Conservation (phyloP, 2,329 filamentous ascomycete species). For the Grosmannia penicillata region DNA sequence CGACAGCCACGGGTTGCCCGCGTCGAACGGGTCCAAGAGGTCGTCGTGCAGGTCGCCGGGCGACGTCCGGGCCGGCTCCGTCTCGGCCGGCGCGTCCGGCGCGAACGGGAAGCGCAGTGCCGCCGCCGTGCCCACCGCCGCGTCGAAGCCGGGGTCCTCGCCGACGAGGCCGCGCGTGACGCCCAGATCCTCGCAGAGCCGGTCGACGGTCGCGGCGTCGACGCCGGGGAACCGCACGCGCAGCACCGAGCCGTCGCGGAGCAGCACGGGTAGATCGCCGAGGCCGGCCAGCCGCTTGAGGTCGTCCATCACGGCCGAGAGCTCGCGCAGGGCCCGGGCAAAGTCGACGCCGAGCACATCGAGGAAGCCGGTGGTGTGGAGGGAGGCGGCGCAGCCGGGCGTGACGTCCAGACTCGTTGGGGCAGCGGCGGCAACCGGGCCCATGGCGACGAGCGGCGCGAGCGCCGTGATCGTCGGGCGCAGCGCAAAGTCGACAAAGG, state of each 20-base stretch:
- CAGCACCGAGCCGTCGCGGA: constrained; percentile 49
- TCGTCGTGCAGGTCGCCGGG: constrained; percentile 20
- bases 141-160: constrained; percentile 63
- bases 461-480: constrained; percentile 84
- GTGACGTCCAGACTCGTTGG: background rate
- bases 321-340: constrained; percentile 68
- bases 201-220: constrained; percentile 67
- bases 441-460: constrained; percentile 41
- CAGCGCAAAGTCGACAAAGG: constrained; percentile 77
- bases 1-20: constrained; percentile 35
- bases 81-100: constrained; percentile 29
- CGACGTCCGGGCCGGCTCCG: constrained; percentile 20
- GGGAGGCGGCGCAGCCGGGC: constrained; percentile 24
- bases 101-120: constrained; percentile 81
- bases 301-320: constrained; percentile 66
- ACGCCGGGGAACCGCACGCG: constrained; percentile 85
- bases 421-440: background rate
- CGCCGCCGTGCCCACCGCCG: constrained; percentile 50
- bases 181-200: constrained; percentile 75
- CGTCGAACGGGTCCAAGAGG: constrained; percentile 20
- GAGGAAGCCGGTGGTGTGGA: constrained; percentile 66
- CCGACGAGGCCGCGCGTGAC: constrained; percentile 63
- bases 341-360: constrained; percentile 81
- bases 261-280: constrained; percentile 69
- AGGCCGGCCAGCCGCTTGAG: constrained; percentile 61